These are phyloP conservation scores for Neckera pumila DNA, from an alignment of 225 moss, liverwort and hornwort genomes.

Conservation along the genomic window DNA sequence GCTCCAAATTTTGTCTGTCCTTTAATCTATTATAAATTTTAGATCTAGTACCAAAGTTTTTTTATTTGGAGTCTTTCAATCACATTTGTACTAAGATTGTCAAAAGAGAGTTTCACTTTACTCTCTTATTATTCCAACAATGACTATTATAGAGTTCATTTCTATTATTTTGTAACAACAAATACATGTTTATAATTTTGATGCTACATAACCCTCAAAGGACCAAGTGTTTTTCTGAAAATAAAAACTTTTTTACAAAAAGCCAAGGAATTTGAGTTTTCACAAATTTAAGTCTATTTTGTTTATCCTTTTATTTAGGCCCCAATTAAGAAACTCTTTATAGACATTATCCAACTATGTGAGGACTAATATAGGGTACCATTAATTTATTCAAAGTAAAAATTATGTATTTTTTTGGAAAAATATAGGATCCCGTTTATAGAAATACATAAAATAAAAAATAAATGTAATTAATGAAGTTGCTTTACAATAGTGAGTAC, in stretches of 20 bases:
- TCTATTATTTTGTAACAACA: not conserved
- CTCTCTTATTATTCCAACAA: not conserved
- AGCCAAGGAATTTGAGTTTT: not conserved
- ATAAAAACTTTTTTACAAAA: no score
- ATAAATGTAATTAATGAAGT: no score
- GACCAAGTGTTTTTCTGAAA: no score
- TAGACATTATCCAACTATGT: not conserved
- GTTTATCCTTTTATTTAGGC: not conserved
- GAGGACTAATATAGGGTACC: fast-evolving
- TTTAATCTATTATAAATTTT: not conserved
- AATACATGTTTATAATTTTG: not conserved
- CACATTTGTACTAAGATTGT: not conserved
- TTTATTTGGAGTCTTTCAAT: not conserved
- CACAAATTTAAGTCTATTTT: not conserved
- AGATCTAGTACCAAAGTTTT: not conserved
- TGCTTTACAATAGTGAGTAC: no score
- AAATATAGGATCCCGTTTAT: no score
- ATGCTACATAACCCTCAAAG: no score
- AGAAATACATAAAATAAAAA: no score
- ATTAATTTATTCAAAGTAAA: not conserved
- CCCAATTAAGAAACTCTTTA: fast-evolving
- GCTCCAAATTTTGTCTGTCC: not conserved
- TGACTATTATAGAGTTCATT: not conserved
- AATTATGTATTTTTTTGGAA: no score
- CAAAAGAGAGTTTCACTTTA: not conserved